These are phyloP conservation scores for Yamagishiella unicocca DNA, from an alignment of 139 green algal species.

Conservation along the genomic window DNA sequence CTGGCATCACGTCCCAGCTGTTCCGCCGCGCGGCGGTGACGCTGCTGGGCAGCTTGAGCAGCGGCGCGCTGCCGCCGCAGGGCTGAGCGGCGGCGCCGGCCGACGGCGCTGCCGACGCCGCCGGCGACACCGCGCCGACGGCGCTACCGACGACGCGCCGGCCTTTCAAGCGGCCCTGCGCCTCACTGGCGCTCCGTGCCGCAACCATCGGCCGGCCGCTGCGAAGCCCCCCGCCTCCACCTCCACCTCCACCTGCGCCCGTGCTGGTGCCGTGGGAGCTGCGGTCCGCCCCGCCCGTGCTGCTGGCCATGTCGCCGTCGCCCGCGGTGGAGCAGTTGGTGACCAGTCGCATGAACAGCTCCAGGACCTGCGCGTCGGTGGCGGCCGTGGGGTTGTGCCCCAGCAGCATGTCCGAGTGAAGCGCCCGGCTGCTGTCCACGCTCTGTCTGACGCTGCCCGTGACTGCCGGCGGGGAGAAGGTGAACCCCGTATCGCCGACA, in stretches of 20 bases:
- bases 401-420: background rate
- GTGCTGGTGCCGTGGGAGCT: background rate
- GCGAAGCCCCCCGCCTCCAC: no score
- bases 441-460: background rate
- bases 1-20: slow-evolving; percentile 2
- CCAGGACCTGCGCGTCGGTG: slow-evolving; percentile 4
- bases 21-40: background rate
- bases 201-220: background rate
- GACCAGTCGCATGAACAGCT: slow-evolving; percentile 24
- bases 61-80: slow-evolving; percentile 3
- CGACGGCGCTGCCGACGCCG: background rate
- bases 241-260: background rate
- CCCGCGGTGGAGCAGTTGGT: background rate
- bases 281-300: background rate
- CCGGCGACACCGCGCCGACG: background rate
- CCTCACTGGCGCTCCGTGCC: background rate
- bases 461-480: background rate
- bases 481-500: background rate
- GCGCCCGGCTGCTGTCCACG: background rate
- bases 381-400: background rate
- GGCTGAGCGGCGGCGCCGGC: background rate
- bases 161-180: background rate
- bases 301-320: background rate
- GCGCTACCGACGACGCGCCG: background rate
- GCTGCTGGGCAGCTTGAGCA: background rate